Base-by-base conservation (phyloP, 1,284 basidiomycete species). In the Irpex sp. region DNA sequence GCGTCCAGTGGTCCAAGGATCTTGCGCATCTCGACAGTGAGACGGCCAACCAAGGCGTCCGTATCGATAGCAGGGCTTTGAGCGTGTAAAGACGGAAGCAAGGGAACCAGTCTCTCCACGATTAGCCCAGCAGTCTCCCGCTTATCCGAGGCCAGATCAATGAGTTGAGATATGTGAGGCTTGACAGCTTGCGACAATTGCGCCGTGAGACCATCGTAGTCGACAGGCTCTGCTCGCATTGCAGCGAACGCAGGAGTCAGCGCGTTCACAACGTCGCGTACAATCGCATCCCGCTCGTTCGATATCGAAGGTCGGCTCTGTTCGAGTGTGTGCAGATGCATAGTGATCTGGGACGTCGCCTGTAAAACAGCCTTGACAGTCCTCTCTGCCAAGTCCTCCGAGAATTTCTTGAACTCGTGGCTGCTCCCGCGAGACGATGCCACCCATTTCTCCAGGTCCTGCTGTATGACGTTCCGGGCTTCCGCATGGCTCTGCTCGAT, bases 81-180 rank as follows among this genome's bases (percentile, higher is more conserved):
- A 0, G 77, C 69, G 47, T 76, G 76, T 21, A 83, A 68, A 6
- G 79, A 74, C 5, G 87, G 85, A 11, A 93, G 69, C 60, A 90
- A 71, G 5, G 92, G 92, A 13, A 87, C 65, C 49, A 94, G 81
- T n/a, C 82, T 80, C 62, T 92, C 83, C 19, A 92, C 83, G 64
- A 94, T 94, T 53, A 94, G 81, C 7, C 82, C 81, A 3, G 92
- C 92, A 5, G 92, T 94, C 74, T 94, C 92, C 39, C 89, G 83
- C 72, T 94, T 94, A 71, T 94, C 92, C 0, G 90, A 91, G 17
- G 92, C 87, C 57, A 94, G 82, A 71, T 94, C 92, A 65, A 94
- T 93, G 65, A 94, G 84, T 68, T 94, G 91, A 1, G 88, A 84
- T 21, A 94, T 93, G 68, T 93, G 89, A 6, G 92, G 92, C 70